These are phyloP conservation scores for Verbascum thapsus DNA, from an alignment of 257 asterid genomes.

Conservation along the genomic window DNA sequence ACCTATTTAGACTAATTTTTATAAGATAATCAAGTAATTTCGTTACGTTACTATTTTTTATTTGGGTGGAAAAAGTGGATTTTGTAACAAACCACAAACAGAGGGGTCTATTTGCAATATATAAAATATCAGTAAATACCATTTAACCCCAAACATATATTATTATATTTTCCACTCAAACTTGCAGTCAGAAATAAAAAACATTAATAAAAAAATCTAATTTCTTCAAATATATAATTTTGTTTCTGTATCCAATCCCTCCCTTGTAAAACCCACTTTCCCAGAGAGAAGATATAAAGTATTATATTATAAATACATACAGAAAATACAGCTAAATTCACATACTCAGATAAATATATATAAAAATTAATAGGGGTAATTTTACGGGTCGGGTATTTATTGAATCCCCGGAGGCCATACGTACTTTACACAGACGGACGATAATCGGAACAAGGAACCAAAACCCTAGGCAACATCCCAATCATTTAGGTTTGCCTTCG, in stretches of 20 bases:
- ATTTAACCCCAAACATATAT: conserved; percentile 4
- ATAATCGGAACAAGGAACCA: conserved; percentile 33
- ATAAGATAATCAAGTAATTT: conserved; percentile 3
- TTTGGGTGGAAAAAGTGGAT: too few relatives aligned
- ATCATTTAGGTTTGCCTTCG: conserved; percentile 37
- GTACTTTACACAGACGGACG: conserved; percentile 26
- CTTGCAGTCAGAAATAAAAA: neutral
- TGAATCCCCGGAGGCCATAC: conserved; percentile 29
- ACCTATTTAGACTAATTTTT: too few relatives aligned
- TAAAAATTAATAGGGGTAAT: neutral
- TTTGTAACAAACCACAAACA: neutral
- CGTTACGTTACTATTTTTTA: too few relatives aligned
- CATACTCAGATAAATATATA: conserved; percentile 13
- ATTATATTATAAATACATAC: conserved; percentile 17
- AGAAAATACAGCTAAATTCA: conserved; percentile 25
- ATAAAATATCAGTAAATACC: neutral
- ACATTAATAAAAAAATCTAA: neutral
- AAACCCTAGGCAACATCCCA: conserved; percentile 42
- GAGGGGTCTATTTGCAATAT: conserved; percentile 28
- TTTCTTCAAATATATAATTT: conserved; percentile 11
- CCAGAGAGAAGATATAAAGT: too few relatives aligned
- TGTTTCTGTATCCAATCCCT: conserved; percentile 28
- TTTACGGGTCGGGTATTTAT: conserved; percentile 24
- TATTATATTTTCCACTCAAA: neutral
- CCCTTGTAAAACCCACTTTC: conserved; percentile 42